These are phyloP conservation scores for Schoenoplectus triqueter DNA, from an alignment of 202 grass and related monocot species.

Conservation along the genomic window DNA sequence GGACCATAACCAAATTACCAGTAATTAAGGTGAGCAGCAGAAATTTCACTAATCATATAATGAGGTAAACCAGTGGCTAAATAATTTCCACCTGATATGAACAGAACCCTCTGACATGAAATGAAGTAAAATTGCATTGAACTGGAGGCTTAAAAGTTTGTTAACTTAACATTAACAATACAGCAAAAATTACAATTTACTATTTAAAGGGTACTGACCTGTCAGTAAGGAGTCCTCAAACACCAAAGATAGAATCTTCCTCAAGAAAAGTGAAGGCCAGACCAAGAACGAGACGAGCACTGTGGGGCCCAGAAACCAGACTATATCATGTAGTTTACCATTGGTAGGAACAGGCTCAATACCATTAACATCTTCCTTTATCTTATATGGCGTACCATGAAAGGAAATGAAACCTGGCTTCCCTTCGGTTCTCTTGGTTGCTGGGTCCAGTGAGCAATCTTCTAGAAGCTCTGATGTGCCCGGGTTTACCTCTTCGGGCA, in stretches of 20 bases:
- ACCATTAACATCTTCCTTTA: conserved; percentile 40
- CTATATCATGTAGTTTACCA: conserved; percentile 59
- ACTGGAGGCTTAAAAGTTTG: neutral
- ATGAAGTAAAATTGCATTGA: neutral
- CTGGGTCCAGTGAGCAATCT: conserved; percentile 40
- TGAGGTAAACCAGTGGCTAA: neutral
- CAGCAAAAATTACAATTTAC: conserved; percentile 21
- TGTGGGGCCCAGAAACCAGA: conserved; percentile 89
- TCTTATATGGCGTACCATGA: conserved; percentile 46
- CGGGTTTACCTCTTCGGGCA: conserved; percentile 33
- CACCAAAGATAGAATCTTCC: conserved; percentile 74
- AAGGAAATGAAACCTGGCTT: conserved; percentile 91
- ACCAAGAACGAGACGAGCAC: conserved; percentile 88
- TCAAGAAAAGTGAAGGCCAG: conserved; percentile 83
- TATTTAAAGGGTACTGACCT: conserved; percentile 47
- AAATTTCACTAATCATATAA: neutral
- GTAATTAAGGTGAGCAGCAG: neutral
- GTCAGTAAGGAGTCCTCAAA: conserved; percentile 97
- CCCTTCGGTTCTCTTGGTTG: conserved; percentile 48
- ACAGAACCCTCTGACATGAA: conserved; percentile 1
- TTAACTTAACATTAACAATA: neutral
- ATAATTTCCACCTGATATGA: neutral
- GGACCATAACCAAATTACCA: neutral
- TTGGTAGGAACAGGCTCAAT: conserved; percentile 37
- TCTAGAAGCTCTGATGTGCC: conserved; percentile 10